Conservation (phyloP, 1,284 basidiomycete species). For the Apiotrichum domesticum region DNA sequence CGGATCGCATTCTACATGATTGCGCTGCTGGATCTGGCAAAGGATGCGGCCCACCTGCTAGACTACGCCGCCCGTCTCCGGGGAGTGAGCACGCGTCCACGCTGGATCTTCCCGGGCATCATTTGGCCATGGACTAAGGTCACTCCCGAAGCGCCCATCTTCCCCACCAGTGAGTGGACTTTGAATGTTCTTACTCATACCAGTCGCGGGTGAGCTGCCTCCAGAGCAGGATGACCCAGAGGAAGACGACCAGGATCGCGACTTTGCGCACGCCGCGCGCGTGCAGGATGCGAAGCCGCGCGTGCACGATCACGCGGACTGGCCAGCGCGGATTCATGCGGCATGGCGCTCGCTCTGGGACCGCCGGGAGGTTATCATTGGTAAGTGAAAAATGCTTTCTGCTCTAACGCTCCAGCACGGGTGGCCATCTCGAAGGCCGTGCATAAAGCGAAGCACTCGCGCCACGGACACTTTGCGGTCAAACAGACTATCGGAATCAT, state of each 20-base stretch:
- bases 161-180: not conserved
- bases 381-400: conserved; percentile 11
- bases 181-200: not conserved
- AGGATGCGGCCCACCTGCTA: conserved; percentile 26
- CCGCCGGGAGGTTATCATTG: conserved; percentile 21
- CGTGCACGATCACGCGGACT: not conserved
- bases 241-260: conserved; percentile 13
- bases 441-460: conserved; percentile 41
- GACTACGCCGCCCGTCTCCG: conserved; percentile 9
- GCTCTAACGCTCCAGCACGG: conserved; percentile 17
- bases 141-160: not conserved
- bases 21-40: conserved; percentile 36
- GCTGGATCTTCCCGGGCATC: conserved; percentile 14
- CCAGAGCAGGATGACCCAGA: not conserved
- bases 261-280: conserved; percentile 17
- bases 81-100: not conserved
- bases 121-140: conserved; percentile 16
- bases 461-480: conserved; percentile 46
- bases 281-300: conserved; percentile 6
- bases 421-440: conserved; percentile 34
- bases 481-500: conserved; percentile 48
- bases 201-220: conserved; percentile 8
- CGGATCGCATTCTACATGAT: conserved; percentile 43
- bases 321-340: not conserved
- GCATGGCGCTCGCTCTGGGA: conserved; percentile 39